Evolutionary conservation across 345 rosid species (phyloP).

Genomic region (Excoecaria agallocha): DNA sequence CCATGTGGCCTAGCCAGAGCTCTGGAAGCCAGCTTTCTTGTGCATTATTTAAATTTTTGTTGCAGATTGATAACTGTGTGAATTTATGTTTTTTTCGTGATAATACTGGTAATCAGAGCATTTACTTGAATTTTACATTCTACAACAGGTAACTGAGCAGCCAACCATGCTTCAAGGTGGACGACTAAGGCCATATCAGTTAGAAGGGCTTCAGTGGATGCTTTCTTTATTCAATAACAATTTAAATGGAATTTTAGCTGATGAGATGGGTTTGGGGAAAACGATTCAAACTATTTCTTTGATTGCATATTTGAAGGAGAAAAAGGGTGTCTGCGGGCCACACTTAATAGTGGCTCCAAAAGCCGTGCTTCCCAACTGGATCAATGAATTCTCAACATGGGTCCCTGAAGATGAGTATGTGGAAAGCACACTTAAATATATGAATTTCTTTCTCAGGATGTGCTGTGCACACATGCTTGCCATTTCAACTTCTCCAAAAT

Average conservation of each 20-base stretch:
- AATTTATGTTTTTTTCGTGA: neutral
- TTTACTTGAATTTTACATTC: slow-evolving; percentile 23
- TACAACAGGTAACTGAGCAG: slow-evolving; percentile 84
- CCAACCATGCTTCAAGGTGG: slow-evolving; percentile 93
- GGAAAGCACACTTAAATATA: neutral
- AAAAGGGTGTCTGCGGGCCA: slow-evolving; percentile 85
- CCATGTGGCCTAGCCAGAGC: neutral
- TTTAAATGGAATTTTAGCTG: slow-evolving; percentile 97
- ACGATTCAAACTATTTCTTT: slow-evolving; percentile 95
- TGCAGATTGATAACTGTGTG: neutral
- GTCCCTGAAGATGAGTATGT: slow-evolving; percentile 64
- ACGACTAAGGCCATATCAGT: slow-evolving; percentile 80
- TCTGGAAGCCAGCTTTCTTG: neutral
- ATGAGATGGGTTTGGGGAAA: slow-evolving; percentile 99
- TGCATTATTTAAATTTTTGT: slow-evolving; percentile 4
- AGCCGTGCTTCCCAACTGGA: slow-evolving; percentile 98
- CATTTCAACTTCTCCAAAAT: slow-evolving; percentile 8
- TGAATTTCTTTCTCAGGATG: slow-evolving; percentile 11
- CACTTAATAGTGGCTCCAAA: slow-evolving; percentile 98
- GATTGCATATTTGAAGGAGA: slow-evolving; percentile 86
- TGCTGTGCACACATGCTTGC: slow-evolving; percentile 3
- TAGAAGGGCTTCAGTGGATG: slow-evolving; percentile 99
- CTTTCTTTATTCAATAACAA: slow-evolving; percentile 93
- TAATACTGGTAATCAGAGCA: slow-evolving; percentile 14
- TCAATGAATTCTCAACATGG: slow-evolving; percentile 91